These are phyloP conservation scores for Fusarium avenaceum DNA, from an alignment of 2,329 filamentous ascomycete species.

Conservation along the genomic window DNA sequence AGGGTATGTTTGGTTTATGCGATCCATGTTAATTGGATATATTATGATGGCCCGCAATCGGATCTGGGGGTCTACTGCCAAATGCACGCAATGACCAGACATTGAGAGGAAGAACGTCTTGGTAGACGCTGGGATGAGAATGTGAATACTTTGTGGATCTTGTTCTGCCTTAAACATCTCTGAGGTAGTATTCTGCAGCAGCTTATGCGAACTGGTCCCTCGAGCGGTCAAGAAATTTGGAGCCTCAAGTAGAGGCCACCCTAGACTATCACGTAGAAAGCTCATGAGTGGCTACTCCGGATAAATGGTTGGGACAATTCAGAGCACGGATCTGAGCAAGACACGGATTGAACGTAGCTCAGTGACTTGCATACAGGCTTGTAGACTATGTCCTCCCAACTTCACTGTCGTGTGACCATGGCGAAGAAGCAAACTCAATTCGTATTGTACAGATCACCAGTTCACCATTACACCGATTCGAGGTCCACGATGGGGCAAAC, in stretches of 20 bases:
- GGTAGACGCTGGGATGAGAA: background rate
- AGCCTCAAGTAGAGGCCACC: background rate
- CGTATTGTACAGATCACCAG: background rate
- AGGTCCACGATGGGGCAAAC: background rate
- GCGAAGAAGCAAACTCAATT: background rate
- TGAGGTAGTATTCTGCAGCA: background rate
- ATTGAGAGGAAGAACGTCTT: background rate
- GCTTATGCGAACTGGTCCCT: background rate
- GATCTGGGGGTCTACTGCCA: background rate
- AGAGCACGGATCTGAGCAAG: background rate
- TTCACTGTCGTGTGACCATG: background rate
- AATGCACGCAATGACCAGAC: background rate
- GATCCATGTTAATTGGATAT: background rate
- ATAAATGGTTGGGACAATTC: background rate
- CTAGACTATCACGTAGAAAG: background rate
- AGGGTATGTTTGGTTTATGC: background rate
- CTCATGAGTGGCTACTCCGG: too few relatives aligned
- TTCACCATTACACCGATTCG: background rate
- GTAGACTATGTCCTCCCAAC: background rate
- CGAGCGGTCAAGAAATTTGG: background rate
- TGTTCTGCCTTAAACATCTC: background rate
- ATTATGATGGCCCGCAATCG: background rate
- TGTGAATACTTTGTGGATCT: background rate
- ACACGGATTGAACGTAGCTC: too few relatives aligned
- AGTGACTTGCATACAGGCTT: background rate